Base-by-base conservation (phyloP, 768 basidiomycete genomes). In the Hypholoma sublateritium region DNA sequence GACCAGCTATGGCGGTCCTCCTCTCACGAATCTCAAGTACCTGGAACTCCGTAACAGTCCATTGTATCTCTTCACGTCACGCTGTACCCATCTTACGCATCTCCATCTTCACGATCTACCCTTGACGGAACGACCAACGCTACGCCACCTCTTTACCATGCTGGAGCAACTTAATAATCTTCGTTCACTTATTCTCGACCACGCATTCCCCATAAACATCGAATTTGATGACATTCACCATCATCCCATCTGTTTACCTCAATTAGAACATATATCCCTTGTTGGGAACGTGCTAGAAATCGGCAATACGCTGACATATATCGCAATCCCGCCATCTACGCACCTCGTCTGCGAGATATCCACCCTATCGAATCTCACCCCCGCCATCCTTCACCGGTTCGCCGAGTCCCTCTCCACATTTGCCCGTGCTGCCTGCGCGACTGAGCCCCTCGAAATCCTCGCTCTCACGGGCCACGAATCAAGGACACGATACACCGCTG, bases 91-190 rank as follows among this genome's bases (percentile, higher is more conserved):
- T n/a, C 60, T 78, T 28, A 72, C 67, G 17, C 63, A 70, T 45
- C 58, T 78, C 16, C 72, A 71, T 47, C 68, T 78, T 56, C 64
- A 73, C 56, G 61, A 75, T 59, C 64, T 75, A 48, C 75, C 74
- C 2, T 61, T 66, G 28, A 71, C 69, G 16, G 73, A 77, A 67
- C 71, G 71, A 53, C 74, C 70, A 13, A 67, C 69, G 2, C 64
- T 67, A 51, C 71, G 64, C 0, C 63, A 73, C 42, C 73, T 75
- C 55, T 57, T 75, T 11, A 66, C 53, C 46, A 65, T 72, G 48
- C 66, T 78, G 34, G 70, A 69, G 39, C 65, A 67, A 16, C 70
- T 75, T 28, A 59, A 62, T 4, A 58, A 67, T 46, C 70, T 78
- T 21, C 67, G 72, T 53, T 63, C 70, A 58, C 65, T 78, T 16